These are phyloP conservation scores for Camillea tinctor DNA, from an alignment of 2,329 filamentous ascomycete species.

Conservation along the genomic window DNA sequence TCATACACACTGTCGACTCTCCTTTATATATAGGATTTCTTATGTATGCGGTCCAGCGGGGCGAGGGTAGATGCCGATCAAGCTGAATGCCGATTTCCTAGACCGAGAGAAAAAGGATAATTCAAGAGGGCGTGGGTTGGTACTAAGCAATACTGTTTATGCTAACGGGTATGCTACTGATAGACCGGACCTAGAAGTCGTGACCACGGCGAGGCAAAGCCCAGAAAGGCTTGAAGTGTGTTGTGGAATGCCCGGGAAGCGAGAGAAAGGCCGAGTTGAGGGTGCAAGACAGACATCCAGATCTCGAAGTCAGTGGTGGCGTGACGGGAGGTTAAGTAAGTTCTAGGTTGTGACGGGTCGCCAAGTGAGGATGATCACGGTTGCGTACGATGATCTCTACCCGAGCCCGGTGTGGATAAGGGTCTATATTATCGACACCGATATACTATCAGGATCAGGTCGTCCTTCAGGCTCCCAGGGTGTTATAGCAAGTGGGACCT, in stretches of 20 bases:
- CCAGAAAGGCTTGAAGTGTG: background rate
- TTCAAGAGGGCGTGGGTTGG: background rate
- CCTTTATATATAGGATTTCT: constrained; percentile 3
- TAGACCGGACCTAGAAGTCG: background rate
- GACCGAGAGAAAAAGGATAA: background rate
- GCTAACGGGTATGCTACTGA: too few species aligned
- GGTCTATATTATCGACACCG: constrained; percentile 24
- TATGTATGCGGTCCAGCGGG: constrained; percentile 4
- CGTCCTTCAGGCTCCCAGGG: constrained; percentile 15
- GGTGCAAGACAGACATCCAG: background rate
- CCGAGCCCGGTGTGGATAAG: constrained; percentile 16
- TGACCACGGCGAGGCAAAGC: background rate
- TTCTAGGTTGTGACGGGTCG: constrained; percentile 11
- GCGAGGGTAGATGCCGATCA: background rate
- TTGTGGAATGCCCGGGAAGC: background rate
- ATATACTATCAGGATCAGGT: constrained; percentile 13
- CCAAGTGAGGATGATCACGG: constrained; percentile 18
- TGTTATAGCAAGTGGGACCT: constrained; percentile 14
- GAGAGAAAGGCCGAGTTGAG: background rate
- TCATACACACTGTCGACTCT: background rate
- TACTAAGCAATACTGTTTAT: background rate
- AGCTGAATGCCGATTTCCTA: background rate
- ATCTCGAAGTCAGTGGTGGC: constrained; percentile 1
- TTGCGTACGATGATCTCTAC: constrained; percentile 13
- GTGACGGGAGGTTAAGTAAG: constrained; percentile 12